Evolutionary conservation across 2,329 filamentous ascomycete species (phyloP), one percentile per base, ranked within the genome.

Genomic region (Scleromitrula shiraiana): DNA sequence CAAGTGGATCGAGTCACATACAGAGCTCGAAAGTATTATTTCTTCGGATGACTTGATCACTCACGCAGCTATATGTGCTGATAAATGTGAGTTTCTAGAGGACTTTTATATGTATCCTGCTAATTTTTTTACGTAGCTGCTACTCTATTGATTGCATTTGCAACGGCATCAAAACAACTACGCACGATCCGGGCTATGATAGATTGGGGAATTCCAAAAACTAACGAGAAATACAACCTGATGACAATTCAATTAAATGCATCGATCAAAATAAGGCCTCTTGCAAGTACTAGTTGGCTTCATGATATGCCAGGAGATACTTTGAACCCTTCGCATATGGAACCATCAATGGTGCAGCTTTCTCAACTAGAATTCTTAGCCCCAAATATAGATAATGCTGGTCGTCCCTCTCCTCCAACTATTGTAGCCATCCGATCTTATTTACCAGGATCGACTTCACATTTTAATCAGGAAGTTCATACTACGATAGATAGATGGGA

Each of bases 401-500:
- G 46, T 23, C 50, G 50, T 19, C 37, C 55, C 15, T 45, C 51
- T 12, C 70, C 76, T 29, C 78, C 82, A 0, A 77, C 83, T 30
- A 73, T 96, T 17, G 64, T 95, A 27, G 82, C 84, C 0, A 76
- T 90, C 24, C 88, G 88, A 51, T 85, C 84, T 8, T 76, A 76
- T 59, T 65, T 75, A 44, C 75, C 73, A 46, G 66, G 67, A 53
- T 69, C 71, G 47, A 72, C 70, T 55, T 73, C 74, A 24, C 73
- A 82, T 24, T 81, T 77, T 45, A 74, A 76, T 35, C 79, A 82
- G 54, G 78, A 82, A 26, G 70, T 78, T 0, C 80, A 85, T 56
- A 95, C 83, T 56, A 77, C 90, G 33, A 73, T 97, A 53, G 82
- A 88, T 53, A 78, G 85, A 53, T 97, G 91, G 91, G 83, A 93